phyloP scores from a whole-genome alignment of 495 filamentous ascomycete genomes.

The Lophiotrema nucula region DNA sequence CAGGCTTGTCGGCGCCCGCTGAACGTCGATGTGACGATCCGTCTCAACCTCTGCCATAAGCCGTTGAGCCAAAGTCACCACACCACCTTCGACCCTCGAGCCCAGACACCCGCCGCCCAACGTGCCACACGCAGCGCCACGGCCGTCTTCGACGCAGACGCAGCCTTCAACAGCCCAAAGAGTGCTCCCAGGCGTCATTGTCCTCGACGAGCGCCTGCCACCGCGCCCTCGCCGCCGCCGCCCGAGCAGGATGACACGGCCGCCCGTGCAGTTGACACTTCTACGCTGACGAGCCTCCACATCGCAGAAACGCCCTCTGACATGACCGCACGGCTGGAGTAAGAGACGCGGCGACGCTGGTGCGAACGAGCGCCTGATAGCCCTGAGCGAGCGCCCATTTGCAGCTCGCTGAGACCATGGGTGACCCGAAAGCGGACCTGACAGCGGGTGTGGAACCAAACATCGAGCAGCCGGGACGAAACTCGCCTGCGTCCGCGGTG shows the following conservation, averaged over 20 bases:
- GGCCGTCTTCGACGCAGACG: background rate
- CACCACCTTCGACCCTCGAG: background rate
- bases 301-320: slow-evolving; percentile 3
- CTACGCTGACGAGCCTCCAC: background rate
- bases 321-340: slow-evolving; percentile 24
- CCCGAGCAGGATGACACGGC: slow-evolving; percentile 14
- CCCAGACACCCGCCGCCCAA: background rate
- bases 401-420: slow-evolving; percentile 17
- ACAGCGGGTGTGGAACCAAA: slow-evolving; percentile 13
- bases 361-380: slow-evolving; percentile 20
- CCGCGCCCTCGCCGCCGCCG: background rate
- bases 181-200: too few species aligned
- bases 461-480: slow-evolving; percentile 12
- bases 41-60: background rate
- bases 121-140: slow-evolving; percentile 6
- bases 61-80: background rate
- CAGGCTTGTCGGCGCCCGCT: too few species aligned
- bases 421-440: slow-evolving; percentile 18
- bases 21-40: background rate
- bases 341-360: slow-evolving; percentile 20
- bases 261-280: background rate
- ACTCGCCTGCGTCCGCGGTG: slow-evolving; percentile 31
- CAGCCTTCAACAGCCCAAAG: too few species aligned
- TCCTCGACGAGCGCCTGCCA: background rate
- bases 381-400: slow-evolving; percentile 12